Percentiles rank a stretch among this genome's conserved stretches.
These are phyloP conservation scores for Penicillium salamii DNA, from an alignment of 495 filamentous ascomycete genomes.

Conservation along the genomic window DNA sequence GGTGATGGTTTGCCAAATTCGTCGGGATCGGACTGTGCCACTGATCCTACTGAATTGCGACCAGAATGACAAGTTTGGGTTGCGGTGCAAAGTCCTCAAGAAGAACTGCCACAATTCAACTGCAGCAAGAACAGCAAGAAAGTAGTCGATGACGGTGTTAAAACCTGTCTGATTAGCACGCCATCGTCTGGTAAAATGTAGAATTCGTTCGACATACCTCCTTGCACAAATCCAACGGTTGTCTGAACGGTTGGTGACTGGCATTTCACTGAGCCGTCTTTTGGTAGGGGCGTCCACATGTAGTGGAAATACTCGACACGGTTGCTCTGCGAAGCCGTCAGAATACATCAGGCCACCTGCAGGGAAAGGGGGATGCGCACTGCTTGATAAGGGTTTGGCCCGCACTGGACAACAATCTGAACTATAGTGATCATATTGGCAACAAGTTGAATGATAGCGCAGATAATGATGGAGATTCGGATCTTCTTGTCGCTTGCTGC, in stretches of 20 bases:
- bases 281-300: constrained; percentile 37
- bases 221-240: constrained; percentile 36
- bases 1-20: constrained; percentile 36
- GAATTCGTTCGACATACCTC: constrained; percentile 15
- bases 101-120: constrained; percentile 39
- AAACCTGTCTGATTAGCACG: constrained; percentile 19
- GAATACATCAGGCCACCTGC: not conserved
- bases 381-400: constrained; percentile 31
- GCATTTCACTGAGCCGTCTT: constrained; percentile 33
- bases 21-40: constrained; percentile 26
- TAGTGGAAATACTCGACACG: constrained; percentile 37
- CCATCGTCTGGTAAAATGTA: too few relatives aligned
- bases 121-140: constrained; percentile 29
- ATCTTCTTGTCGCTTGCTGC: constrained; percentile 29
- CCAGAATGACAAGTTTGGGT: constrained; percentile 25
- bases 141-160: constrained; percentile 34
- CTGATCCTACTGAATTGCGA: constrained; percentile 31
- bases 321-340: constrained; percentile 20
- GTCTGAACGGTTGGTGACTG: constrained; percentile 34
- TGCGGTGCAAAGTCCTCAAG: constrained; percentile 27
- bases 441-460: constrained; percentile 32
- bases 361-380: constrained; percentile 11
- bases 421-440: constrained; percentile 33
- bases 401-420: constrained; percentile 39
- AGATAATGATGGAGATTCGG: constrained; percentile 26